Evolutionary conservation across 371 early-diverging fungal species (phyloP), one percentile per base, ranked within the genome.

Genomic region (Umbelopsis sp.): DNA sequence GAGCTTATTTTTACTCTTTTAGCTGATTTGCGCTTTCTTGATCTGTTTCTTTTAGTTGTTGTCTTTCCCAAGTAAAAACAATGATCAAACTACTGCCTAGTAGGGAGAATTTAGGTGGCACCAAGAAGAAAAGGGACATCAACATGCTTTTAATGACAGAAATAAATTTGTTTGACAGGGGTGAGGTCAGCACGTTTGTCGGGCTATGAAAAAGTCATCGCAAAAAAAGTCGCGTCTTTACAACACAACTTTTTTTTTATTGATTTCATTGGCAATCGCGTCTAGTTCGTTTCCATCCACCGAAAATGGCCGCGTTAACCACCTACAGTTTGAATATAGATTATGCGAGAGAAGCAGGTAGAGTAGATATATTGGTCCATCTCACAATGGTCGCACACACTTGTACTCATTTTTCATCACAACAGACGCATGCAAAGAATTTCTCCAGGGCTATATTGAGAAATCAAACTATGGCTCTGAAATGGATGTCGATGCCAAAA

Each of bases 311-410:
- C 44, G 24, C 45, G 44, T 38, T 25, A 24, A 67, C n/a, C 38
- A 38, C 25, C 44, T 45, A 64, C 44, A 64, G 22, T 18, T 46
- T 46, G 24, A 24, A 46, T 25, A 64, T 64, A 44, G 46, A 73
- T 48, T 82, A 82, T 68, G 77, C 72, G 11, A 71, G 76, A 50
- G 83, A 80, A 41, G 70, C 75, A 69, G 73, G 83, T 79, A 65
- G 65, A 6, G 3, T 7, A 22, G 12, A 45, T 38, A 45, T 38
- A 57, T 8, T 51, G 52, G 16, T 14, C 44, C 9, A 14, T 18
- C 8, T 4, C 32, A 5, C 0, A 9, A 48, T 48, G 25, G 11
- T 51, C 38, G 12, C 25, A 22, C 11, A 24, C 38, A 3, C n/a
- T 18, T 29, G 29, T 29, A 57, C 14, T 44, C 11, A 44, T 8